A percentile compares a stretch with the other conserved stretches of the same genome.
phyloP scores from a whole-genome alignment of 768 basidiomycete genomes.

The Baorangia bicolor region DNA sequence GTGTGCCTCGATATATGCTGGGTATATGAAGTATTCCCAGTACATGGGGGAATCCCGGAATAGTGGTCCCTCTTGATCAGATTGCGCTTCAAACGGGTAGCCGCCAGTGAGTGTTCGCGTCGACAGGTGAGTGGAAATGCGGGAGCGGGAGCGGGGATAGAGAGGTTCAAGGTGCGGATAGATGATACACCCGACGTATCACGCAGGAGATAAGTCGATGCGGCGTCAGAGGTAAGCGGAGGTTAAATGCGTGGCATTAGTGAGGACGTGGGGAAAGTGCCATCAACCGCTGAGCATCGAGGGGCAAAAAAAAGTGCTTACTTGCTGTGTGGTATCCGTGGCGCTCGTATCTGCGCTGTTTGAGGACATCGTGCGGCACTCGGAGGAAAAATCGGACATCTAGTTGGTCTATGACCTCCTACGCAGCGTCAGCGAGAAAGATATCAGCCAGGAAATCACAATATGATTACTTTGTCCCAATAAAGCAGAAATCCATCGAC shows the following conservation, averaged over 20 bases:
- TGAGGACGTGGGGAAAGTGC: constrained; percentile 17
- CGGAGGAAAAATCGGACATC: constrained; percentile 81
- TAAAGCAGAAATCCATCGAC: too few species aligned
- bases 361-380: too few species aligned
- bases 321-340: constrained; percentile 88
- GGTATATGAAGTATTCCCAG: constrained; percentile 93
- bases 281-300: constrained; percentile 20
- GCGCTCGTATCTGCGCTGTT: constrained; percentile 73
- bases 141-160: constrained; percentile 13
- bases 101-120: neutral
- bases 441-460: neutral
- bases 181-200: constrained; percentile 5
- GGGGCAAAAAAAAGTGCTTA: constrained; percentile 36
- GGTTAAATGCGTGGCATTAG: constrained; percentile 21
- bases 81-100: constrained; percentile 58
- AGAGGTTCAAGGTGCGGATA: constrained; percentile 1
- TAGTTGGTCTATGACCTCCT: constrained; percentile 64
- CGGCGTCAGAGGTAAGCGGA: constrained; percentile 25
- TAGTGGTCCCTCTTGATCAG: constrained; percentile 75
- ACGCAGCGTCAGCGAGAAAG: too few species aligned
- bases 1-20: constrained; percentile 89
- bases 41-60: constrained; percentile 89
- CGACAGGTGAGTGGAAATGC: neutral
- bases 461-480: too few species aligned
- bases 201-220: too few species aligned